Base-by-base conservation (phyloP, 768 basidiomycete genomes). In the Xerocomus spinulosus region DNA sequence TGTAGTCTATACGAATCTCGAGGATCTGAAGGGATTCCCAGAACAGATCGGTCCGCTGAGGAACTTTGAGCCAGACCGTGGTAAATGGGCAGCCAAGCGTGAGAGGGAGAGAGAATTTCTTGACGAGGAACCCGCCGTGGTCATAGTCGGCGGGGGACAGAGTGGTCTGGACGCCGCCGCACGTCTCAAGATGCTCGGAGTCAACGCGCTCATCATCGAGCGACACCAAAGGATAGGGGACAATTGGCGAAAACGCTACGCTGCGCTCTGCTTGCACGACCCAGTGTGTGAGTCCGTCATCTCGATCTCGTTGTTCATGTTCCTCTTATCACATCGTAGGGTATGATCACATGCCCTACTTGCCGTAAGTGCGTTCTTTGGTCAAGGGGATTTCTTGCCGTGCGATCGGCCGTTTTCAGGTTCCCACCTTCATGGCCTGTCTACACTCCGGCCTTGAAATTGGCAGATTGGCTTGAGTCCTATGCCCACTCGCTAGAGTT, bases 401-500 rank as follows among this genome's bases (percentile, higher is more conserved):
- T 42, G 33, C 12, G 18, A 44, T n/a, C 8, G 29, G 28, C 8
- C 9, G 3, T 8, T 35, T 36, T 18, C 26, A 81, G 79, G 20
- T 83, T 82, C 63, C 83, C 81, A 4, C 53, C 72, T 2, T 74
- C 73, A 15, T 83, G 81, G 81, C 81, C 80, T 1, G 74, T 78
- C 5, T 82, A 71, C 41, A 70, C 73, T 4, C 80, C 82, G 4
- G 80, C 81, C 13, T 18, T 54, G 37, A 57, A 82, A 75, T 63
- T 86, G 13, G 84, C 82, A 0, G 77, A 80, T 50, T 85, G 82
- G 81, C 71, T 87, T 3, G 84, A 85, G 63, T 70, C 64, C 47
- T 86, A 84, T 57, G 81, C 80, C 1, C 71, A 78, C 10, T 58
- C 71, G 2, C 62, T 85, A 48, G 84, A 85, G 50, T 67, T 86